Evolutionary conservation across 2,329 filamentous ascomycete genomes (phyloP).

Genomic region (Exophiala calicioides): DNA sequence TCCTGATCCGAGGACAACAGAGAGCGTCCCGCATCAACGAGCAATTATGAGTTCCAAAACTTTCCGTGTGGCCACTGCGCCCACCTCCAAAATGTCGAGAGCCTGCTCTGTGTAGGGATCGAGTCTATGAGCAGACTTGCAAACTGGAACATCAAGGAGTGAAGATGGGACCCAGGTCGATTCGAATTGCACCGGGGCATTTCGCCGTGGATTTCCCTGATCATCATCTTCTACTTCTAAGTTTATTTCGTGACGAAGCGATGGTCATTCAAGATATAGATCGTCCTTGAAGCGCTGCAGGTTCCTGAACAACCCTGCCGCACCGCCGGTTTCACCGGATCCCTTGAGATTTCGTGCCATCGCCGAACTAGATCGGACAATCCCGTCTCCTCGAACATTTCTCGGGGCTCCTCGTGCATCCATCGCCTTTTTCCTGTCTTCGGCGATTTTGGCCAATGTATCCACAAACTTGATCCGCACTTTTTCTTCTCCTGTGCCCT

Average conservation of each 20-base stretch:
- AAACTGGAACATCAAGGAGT: too few species aligned
- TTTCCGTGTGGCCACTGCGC: not conserved
- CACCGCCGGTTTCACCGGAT: constrained; percentile 42
- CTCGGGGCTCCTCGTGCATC: constrained; percentile 36
- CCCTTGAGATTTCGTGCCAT: constrained; percentile 35
- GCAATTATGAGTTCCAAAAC: constrained; percentile 3
- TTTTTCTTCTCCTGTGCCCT: constrained; percentile 92
- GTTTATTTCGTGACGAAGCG: not conserved
- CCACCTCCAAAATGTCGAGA: too few species aligned
- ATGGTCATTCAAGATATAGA: constrained; percentile 51
- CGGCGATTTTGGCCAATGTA: constrained; percentile 74
- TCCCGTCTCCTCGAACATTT: constrained; percentile 50
- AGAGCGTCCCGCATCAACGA: constrained; percentile 1
- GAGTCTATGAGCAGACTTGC: too few species aligned
- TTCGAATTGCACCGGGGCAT: too few species aligned
- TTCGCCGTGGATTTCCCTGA: not conserved
- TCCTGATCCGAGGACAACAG: constrained; percentile 3
- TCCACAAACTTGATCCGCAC: constrained; percentile 81
- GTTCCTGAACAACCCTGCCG: constrained; percentile 55
- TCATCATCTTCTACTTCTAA: too few species aligned
- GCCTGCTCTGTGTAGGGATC: too few species aligned
- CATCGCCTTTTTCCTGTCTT: constrained; percentile 62
- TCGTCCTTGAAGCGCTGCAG: constrained; percentile 56
- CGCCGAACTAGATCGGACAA: constrained; percentile 23
- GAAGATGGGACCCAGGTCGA: too few species aligned